Evolutionary conservation across 495 filamentous ascomycete genomes (phyloP).

Genomic region (Penicillium bialowiezense): DNA sequence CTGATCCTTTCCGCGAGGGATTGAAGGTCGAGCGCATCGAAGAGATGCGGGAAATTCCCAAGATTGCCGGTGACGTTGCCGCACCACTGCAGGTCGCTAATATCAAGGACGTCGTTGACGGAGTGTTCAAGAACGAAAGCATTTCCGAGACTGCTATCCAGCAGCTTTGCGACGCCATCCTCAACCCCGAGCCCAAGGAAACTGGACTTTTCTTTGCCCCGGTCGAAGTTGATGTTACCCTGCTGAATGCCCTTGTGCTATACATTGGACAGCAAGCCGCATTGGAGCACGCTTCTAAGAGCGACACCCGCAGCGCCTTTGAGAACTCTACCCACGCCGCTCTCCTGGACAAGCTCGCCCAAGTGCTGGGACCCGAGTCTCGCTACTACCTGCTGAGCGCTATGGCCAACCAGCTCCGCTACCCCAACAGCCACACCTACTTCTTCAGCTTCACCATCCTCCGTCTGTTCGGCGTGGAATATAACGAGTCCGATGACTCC

Average conservation of each 20-base stretch:
- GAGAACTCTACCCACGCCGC: constrained; percentile 69
- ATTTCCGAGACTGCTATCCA: constrained; percentile 64
- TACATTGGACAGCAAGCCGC: constrained; percentile 76
- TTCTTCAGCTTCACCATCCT: constrained; percentile 89
- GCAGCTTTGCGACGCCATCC: constrained; percentile 66
- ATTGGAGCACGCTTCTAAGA: constrained; percentile 51
- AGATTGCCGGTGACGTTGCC: constrained; percentile 59
- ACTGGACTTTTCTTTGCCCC: constrained; percentile 59
- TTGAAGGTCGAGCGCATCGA: constrained; percentile 79
- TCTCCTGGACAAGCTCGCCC: constrained; percentile 71
- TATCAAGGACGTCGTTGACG: constrained; percentile 67
- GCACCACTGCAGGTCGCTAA: constrained; percentile 56
- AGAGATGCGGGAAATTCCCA: constrained; percentile 66
- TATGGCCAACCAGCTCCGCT: constrained; percentile 89
- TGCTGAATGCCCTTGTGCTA: constrained; percentile 79
- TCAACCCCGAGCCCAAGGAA: constrained; percentile 48
- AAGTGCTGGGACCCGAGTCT: constrained; percentile 69
- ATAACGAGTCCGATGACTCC: constrained; percentile 70
- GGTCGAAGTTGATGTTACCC: constrained; percentile 62
- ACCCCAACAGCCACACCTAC: constrained; percentile 83
- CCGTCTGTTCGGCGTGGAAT: constrained; percentile 78
- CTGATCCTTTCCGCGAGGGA: constrained; percentile 76
- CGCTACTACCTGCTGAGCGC: constrained; percentile 82
- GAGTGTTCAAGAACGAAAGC: constrained; percentile 55
- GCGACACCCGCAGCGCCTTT: constrained; percentile 59